Conservation (phyloP, 2,329 filamentous ascomycete genomes). For the Dactylonectria estremocensis region DNA sequence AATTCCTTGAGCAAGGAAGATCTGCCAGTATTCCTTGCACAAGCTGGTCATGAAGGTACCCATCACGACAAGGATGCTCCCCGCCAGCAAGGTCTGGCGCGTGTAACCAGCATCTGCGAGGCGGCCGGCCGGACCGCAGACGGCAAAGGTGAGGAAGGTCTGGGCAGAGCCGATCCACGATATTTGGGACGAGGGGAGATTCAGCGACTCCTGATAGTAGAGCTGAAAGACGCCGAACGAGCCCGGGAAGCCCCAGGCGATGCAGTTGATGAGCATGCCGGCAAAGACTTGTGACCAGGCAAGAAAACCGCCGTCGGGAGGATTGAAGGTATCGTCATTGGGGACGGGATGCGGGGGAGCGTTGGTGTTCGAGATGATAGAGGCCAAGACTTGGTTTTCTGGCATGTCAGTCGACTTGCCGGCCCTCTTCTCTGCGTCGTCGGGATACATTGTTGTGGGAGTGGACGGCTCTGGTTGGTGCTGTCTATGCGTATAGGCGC, state of each 20-base stretch:
- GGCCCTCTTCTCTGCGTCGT: constrained; percentile 40
- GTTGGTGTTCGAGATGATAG: constrained; percentile 46
- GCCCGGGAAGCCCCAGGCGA: constrained; percentile 66
- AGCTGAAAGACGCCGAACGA: constrained; percentile 71
- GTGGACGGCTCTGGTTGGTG: constrained; percentile 6
- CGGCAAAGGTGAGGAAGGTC: constrained; percentile 64
- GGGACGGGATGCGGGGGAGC: constrained; percentile 42
- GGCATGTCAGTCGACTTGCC: constrained; percentile 17
- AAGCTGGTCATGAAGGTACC: constrained; percentile 66
- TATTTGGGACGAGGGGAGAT: constrained; percentile 54
- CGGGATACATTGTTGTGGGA: constrained; percentile 38
- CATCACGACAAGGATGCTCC: constrained; percentile 59
- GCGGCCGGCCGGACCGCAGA: constrained; percentile 64
- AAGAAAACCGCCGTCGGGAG: constrained; percentile 61
- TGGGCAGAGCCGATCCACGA: constrained; percentile 67
- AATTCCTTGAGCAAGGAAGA: constrained; percentile 69
- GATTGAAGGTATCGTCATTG: constrained; percentile 42
- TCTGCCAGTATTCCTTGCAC: constrained; percentile 64
- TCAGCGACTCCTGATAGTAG: constrained; percentile 58
- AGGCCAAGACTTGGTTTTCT: constrained; percentile 31
- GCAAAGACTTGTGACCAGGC: constrained; percentile 68
- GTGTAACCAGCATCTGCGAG: constrained; percentile 67
- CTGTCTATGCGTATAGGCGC: constrained; percentile 20
- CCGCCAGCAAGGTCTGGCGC: constrained; percentile 57
- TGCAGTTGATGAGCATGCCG: constrained; percentile 62